Base-by-base conservation (phyloP, 2,329 filamentous ascomycete species). In the Leptographium wingfieldii region DNA sequence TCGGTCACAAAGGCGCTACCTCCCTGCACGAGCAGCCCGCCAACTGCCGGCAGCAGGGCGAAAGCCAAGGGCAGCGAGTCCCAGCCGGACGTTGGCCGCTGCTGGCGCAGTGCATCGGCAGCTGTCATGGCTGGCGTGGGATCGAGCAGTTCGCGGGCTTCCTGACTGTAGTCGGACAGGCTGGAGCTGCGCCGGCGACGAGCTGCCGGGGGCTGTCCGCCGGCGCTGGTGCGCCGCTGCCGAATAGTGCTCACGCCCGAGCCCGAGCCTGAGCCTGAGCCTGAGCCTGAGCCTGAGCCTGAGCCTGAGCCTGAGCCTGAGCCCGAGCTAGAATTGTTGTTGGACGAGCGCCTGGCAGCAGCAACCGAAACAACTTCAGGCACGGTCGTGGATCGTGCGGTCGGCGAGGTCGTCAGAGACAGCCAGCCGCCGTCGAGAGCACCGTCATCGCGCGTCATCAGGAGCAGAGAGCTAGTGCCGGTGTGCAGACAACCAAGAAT, bases 1-100 rank as follows among this genome's bases (percentile, higher is more conserved):
- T 97, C 92, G 0, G 91, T 96, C 59, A 92, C 83, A 63, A 96
- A 80, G 0, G 86, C 82, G 66, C 86, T 87, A 14, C 92, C 92
- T 73, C 95, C 88, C 62, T 88, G 82, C 70, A 96, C 95, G 60
- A 96, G 76, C 56, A 95, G 73, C 0, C 92, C 92, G 0, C 84
- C 90, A n/a, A 96, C 69, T 1, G 92, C 91, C 3, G 92, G 92
- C 16, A 97, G 74, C 55, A 96, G 78, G 3, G 90, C 92, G 69
- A 96, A 87, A 0, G 84, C 86, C 40, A 97, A 75, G 1, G 92
- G 91, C n/a, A 88, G 76, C 2, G 85, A 88, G 63, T 94, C 85
- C 82, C 90, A 90, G 62, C 84, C 78, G 1, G 87, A 87, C 58
- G 82, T 76, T 46, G 86, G 82, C 19, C 76, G 83, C 22, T 76